Conservation (phyloP, 2,329 filamentous ascomycete species). For the Septoria petroselini region DNA sequence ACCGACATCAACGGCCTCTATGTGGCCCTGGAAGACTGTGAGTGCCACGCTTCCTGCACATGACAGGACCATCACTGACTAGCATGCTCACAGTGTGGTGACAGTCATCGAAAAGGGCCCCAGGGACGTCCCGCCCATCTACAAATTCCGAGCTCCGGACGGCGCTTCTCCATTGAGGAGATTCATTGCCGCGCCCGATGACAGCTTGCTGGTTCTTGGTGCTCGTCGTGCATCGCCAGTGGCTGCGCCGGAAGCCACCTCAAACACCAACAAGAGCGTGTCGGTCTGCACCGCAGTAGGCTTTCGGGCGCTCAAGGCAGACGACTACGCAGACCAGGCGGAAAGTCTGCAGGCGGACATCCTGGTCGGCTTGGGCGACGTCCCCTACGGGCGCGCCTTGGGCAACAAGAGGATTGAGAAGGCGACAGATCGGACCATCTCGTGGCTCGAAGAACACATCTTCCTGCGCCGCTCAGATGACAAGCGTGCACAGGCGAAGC, state of each 20-base stretch:
- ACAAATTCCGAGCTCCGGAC: slow-evolving; percentile 46
- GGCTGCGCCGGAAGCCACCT: slow-evolving; percentile 57
- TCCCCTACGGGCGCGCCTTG: slow-evolving; percentile 54
- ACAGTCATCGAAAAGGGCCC: slow-evolving; percentile 62
- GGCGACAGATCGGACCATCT: slow-evolving; percentile 82
- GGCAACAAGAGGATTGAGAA: slow-evolving; percentile 67
- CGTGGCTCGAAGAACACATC: slow-evolving; percentile 72
- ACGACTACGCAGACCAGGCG: slow-evolving; percentile 66
- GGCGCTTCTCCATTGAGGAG: slow-evolving; percentile 61
- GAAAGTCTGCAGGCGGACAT: slow-evolving; percentile 73
- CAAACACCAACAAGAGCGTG: slow-evolving; percentile 59
- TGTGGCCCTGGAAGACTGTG: slow-evolving; percentile 89
- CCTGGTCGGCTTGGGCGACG: slow-evolving; percentile 71
- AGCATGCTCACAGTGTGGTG: slow-evolving; percentile 40
- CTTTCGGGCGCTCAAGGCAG: slow-evolving; percentile 66
- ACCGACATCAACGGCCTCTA: slow-evolving; percentile 69
- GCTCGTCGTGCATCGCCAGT: slow-evolving; percentile 76
- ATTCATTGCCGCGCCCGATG: slow-evolving; percentile 70
- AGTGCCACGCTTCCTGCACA: slow-evolving; percentile 38
- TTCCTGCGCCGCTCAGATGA: slow-evolving; percentile 19
- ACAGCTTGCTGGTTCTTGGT: slow-evolving; percentile 67
- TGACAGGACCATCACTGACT: slow-evolving; percentile 38
- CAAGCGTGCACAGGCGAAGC: slow-evolving; percentile 44
- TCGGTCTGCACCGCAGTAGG: slow-evolving; percentile 83
- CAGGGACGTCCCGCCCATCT: slow-evolving; percentile 51